Evolutionary conservation across 495 filamentous ascomycete genomes (phyloP), one percentile per base, ranked within the genome.

Genomic region (Hypoxylon lienhwacheense): DNA sequence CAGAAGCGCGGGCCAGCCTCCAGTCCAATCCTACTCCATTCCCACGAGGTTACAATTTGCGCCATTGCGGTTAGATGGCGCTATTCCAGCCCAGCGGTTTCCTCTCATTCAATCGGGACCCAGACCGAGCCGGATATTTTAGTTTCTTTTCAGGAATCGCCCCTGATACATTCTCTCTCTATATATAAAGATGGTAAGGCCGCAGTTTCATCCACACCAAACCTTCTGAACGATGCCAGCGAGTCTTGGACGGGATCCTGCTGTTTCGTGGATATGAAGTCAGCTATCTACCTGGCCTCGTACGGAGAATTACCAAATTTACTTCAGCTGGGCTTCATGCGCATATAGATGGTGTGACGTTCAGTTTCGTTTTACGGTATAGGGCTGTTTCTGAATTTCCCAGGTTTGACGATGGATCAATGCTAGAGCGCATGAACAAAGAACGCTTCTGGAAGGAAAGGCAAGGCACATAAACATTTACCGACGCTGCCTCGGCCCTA

Each of bases 21-120:
- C 46, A 43, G 32, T 41, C 42, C 35, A 47, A 47, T 26, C 46
- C 22, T 54, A 22, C 37, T 41, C 26, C 34, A 47, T 48, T 48
- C 42, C 43, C 55, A 48, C 59, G 53, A 57, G 41, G 53, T 62
- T 48, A 22, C 47, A 63, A 53, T 53, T 48, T 58, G 45, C 53
- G 48, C 53, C 46, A 41, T 63, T 46, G 44, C 25, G 32, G 24
- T 40, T 50, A 33, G 45, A 54, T 43, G 53, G 42, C 53, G 50
- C 59, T 53, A 57, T 53, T 42, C 42, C 25, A 19, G 39, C 40
- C 34, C 32, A 26, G 19, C 35, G 34, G 21, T 53, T 54, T 12
- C 42, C 33, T 51, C 47, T 26, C 48, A 39, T 37, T 47, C 41
- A 44, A 47, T 43, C 36, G 11, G 41, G 35, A 24, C 42, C 46